A percentile compares a stretch with the other conserved stretches of the same genome.
Conservation (phyloP, 257 asterid species). For the Phtheirospermum japonicum region DNA sequence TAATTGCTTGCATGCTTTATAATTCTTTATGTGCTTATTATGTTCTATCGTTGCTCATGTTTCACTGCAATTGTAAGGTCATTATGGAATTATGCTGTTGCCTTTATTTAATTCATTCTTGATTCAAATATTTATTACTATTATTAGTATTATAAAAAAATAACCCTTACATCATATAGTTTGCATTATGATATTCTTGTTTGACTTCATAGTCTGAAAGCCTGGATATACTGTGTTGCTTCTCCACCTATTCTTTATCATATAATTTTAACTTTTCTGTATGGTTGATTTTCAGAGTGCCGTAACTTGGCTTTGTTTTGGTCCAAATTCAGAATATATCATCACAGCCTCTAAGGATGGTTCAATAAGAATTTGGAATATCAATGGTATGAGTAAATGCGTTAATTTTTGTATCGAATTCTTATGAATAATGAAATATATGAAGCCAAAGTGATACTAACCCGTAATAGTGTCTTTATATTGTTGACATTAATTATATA, state of each 20-base stretch:
- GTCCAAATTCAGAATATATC: slow-evolving; percentile 82
- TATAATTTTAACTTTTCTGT: slow-evolving; percentile 6
- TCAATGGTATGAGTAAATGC: slow-evolving; percentile 58
- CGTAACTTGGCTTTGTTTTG: slow-evolving; percentile 95
- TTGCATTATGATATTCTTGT: neutral
- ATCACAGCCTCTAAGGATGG: slow-evolving; percentile 97
- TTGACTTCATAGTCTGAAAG: slow-evolving; percentile 16
- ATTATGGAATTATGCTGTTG: slow-evolving; percentile 8
- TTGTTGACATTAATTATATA: slow-evolving; percentile 6
- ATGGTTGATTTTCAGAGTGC: slow-evolving; percentile 74
- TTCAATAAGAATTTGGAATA: slow-evolving; percentile 85
- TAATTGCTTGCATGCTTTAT: slow-evolving; percentile 26
- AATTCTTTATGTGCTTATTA: slow-evolving; percentile 21
- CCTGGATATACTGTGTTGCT: slow-evolving; percentile 15
- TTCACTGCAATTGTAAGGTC: neutral
- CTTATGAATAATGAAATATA: slow-evolving; percentile 10
- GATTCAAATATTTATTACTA: neutral
- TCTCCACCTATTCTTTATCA: slow-evolving; percentile 17
- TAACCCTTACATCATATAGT: neutral
- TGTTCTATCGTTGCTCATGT: slow-evolving; percentile 2
- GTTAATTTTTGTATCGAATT: neutral
- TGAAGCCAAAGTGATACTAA: slow-evolving; percentile 3
- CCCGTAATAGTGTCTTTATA: neutral
- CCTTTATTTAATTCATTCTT: slow-evolving; percentile 13
- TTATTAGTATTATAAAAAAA: neutral